These are phyloP conservation scores for Panellus pusillus DNA, from an alignment of 768 basidiomycete genomes.

Conservation along the genomic window DNA sequence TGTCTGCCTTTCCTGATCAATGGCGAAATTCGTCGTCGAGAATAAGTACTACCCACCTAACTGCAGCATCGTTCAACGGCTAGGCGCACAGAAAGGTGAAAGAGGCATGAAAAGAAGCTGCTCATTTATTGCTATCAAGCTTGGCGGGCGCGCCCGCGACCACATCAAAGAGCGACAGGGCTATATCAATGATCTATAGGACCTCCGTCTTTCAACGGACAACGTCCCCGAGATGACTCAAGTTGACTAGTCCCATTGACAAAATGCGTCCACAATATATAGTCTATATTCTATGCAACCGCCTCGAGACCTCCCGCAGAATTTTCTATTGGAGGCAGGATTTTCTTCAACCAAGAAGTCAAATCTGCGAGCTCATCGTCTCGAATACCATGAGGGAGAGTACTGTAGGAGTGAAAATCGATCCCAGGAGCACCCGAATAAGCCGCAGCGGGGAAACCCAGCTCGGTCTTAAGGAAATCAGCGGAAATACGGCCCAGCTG, in stretches of 20 bases:
- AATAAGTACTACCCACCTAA: not conserved
- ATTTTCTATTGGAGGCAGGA: conserved; percentile 13
- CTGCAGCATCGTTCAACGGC: conserved; percentile 7
- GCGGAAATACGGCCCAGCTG: conserved; percentile 13
- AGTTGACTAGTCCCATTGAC: no score
- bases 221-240: no score
- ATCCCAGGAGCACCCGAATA: conserved; percentile 9
- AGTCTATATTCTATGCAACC: no score
- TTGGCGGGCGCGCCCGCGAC: no score
- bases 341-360: conserved; percentile 18
- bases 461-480: conserved; percentile 20
- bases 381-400: conserved; percentile 15
- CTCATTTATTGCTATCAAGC: no score
- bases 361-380: conserved; percentile 22
- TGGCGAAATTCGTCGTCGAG: not conserved
- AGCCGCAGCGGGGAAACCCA: conserved; percentile 13
- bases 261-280: no score
- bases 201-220: no score
- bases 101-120: no score
- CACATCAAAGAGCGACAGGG: no score
- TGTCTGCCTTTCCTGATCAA: not conserved
- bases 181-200: no score
- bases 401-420: conserved; percentile 15
- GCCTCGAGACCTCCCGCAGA: no score
- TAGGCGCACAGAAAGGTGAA: not conserved